Conservation (phyloP, 83 land plant genomes). For the Diphasiastrum complanatum region DNA sequence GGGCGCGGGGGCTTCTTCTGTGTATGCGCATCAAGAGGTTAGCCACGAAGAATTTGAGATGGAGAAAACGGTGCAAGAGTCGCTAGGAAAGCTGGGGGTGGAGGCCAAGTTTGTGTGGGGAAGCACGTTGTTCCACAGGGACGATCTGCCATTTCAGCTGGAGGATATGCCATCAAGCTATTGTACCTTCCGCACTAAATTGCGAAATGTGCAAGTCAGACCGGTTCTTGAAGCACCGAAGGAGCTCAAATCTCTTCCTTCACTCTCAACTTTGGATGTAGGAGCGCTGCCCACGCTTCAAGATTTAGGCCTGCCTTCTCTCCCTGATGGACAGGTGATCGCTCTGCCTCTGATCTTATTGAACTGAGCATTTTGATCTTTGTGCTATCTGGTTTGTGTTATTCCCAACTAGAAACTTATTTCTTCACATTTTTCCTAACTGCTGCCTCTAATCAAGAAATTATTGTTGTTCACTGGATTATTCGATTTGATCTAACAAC, state of each 20-base stretch:
- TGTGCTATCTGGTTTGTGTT: too few relatives aligned
- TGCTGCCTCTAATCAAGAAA: too few relatives aligned
- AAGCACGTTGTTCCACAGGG: slow-evolving; percentile 10
- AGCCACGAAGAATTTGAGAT: slow-evolving; percentile 1
- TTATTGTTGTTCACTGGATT: too few relatives aligned
- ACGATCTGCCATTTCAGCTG: slow-evolving; percentile 13
- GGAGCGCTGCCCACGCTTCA: slow-evolving; percentile 8
- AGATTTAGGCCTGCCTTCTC: not conserved
- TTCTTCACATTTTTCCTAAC: too few relatives aligned
- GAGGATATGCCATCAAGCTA: slow-evolving; percentile 12
- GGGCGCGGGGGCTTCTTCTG: not conserved
- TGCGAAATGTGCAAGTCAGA: slow-evolving; percentile 2
- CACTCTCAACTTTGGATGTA: not conserved
- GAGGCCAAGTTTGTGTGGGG: slow-evolving; percentile 13
- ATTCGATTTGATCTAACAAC: too few relatives aligned
- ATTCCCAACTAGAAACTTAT: too few relatives aligned
- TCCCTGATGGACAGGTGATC: slow-evolving; percentile 5
- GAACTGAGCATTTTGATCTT: not conserved
- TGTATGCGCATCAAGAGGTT: slow-evolving; percentile 12
- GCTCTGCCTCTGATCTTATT: not conserved
- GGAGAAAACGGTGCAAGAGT: not conserved
- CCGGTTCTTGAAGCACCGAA: slow-evolving; percentile 3
- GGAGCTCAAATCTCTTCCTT: slow-evolving; percentile 7
- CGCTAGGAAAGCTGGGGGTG: slow-evolving; percentile 3
- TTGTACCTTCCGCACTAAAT: slow-evolving; percentile 4